Percentiles rank a stretch among this genome's conserved stretches.
Evolutionary conservation across 345 rosid genomes (phyloP).

Genomic region (Luvunga scandens): DNA sequence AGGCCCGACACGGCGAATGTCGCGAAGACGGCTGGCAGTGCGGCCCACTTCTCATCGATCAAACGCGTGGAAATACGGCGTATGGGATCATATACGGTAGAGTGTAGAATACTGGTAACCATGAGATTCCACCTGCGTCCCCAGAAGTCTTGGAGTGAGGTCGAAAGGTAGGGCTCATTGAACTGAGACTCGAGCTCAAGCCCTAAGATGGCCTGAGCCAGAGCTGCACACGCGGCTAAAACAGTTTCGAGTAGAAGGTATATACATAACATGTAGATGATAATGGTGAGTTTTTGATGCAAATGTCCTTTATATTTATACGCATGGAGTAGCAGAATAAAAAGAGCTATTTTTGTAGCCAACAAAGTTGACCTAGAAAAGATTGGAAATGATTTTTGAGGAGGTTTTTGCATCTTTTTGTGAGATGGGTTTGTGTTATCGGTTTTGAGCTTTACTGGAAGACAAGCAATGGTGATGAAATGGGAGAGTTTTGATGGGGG

Average conservation of each 20-base stretch:
- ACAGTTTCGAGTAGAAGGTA: constrained; percentile 47
- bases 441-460: constrained; percentile 34
- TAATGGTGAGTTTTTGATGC: constrained; percentile 29
- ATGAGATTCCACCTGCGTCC: constrained; percentile 73
- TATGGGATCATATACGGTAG: constrained; percentile 47
- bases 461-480: constrained; percentile 56
- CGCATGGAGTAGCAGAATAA: constrained; percentile 27
- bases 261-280: constrained; percentile 32
- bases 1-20: constrained; percentile 59
- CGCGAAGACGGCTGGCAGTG: constrained; percentile 32
- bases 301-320: constrained; percentile 32
- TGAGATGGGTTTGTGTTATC: too few relatives aligned
- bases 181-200: constrained; percentile 61
- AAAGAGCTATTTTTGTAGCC: constrained; percentile 29
- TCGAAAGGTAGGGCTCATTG: constrained; percentile 56
- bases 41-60: constrained; percentile 29
- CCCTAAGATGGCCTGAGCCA: constrained; percentile 41
- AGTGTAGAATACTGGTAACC: constrained; percentile 49
- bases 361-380: constrained; percentile 10
- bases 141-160: constrained; percentile 87
- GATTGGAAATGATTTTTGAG: too few relatives aligned
- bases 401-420: too few relatives aligned
- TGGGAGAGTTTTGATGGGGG: constrained; percentile 37
- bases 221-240: constrained; percentile 27
- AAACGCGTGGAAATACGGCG: constrained; percentile 13